Conservation (phyloP, 2,329 filamentous ascomycete genomes). For the Xenosphaeropsis pyriputrescens region DNA sequence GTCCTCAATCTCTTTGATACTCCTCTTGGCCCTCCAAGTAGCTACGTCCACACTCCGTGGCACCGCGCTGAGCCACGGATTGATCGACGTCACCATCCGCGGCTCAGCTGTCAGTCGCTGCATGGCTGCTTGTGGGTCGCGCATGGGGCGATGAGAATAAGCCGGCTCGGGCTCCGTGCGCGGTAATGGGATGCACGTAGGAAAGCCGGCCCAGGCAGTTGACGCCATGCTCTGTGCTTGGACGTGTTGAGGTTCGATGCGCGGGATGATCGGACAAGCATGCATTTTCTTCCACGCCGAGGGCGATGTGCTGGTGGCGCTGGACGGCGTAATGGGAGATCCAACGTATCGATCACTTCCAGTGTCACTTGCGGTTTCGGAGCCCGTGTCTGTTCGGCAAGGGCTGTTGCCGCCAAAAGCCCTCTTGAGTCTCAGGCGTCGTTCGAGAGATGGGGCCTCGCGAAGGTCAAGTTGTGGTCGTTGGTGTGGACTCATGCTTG, state of each 20-base stretch:
- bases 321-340: slow-evolving; percentile 11
- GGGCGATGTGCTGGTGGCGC: slow-evolving; percentile 2
- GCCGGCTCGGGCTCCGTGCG: no score
- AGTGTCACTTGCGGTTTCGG: slow-evolving; percentile 16
- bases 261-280: slow-evolving; percentile 13
- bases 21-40: slow-evolving; percentile 7
- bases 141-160: not conserved
- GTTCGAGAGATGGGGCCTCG: slow-evolving; percentile 9
- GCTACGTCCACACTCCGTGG: slow-evolving; percentile 16
- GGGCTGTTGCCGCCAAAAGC: slow-evolving; percentile 21
- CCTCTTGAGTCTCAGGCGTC: slow-evolving; percentile 17
- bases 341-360: slow-evolving; percentile 12
- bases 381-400: slow-evolving; percentile 24
- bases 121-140: not conserved
- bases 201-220: slow-evolving; percentile 2
- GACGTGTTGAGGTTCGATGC: slow-evolving; percentile 7
- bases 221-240: slow-evolving; percentile 6
- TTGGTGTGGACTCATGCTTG: slow-evolving; percentile 5
- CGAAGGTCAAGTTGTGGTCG: slow-evolving; percentile 6
- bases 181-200: not conserved
- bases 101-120: no score
- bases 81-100: no score
- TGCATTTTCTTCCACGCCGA: slow-evolving; percentile 13
- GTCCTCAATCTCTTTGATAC: slow-evolving; percentile 8
- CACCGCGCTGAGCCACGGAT: slow-evolving; percentile 28